Evolutionary conservation across 108 stramenopile species (phyloP), one percentile per base, ranked within the genome.

Genomic region (Conticribra guillardii): DNA sequence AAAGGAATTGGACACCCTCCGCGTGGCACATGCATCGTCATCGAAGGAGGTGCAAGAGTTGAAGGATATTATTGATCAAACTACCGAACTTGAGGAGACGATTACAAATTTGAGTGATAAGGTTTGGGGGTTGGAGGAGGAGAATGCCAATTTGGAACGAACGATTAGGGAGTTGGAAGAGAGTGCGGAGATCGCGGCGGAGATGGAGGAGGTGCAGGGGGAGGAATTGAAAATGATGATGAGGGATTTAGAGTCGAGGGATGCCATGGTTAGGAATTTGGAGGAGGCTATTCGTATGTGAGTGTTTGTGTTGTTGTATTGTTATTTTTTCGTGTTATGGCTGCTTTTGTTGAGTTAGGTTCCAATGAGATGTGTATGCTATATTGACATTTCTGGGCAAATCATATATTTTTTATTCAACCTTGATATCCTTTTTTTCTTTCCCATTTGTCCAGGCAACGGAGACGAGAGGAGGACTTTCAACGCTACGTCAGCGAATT

Each of bases 211-310:
- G 85, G 91, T 92, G 4, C 91, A 92, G 67, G 74, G 82, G 0
- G 94, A 95, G 44, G 94, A 95, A 64, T 61, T 88, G 30, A 95
- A 92, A 63, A 82, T 84, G 30, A 30, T 89, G n/a, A 82, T 84
- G 76, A 64, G 77, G 9, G 94, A 95, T 57, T 60, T 95, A 62
- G 89, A 95, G 66, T 85, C 82, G 19, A 75, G 88, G 14, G 91
- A 95, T 69, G 82, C 91, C 0, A 32, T 87, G 23, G 81, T 92
- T 70, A 60, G 84, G 3, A 95, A 95, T 72, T 68, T 95, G 59
- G 90, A 95, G 64, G 94, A 95, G 79, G 94, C 91, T 59, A 92
- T 95, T 82, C 83, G 83, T 58, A 92, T 92, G 92, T 89, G 61
- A 82, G 88, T 73, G 14, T 19, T 18, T 67, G 19, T 41, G 29